A percentile compares a stretch with the other conserved stretches of the same genome.
phyloP scores from a whole-genome alignment of 2,329 filamentous ascomycete species.

The Botrytis fragariae region DNA sequence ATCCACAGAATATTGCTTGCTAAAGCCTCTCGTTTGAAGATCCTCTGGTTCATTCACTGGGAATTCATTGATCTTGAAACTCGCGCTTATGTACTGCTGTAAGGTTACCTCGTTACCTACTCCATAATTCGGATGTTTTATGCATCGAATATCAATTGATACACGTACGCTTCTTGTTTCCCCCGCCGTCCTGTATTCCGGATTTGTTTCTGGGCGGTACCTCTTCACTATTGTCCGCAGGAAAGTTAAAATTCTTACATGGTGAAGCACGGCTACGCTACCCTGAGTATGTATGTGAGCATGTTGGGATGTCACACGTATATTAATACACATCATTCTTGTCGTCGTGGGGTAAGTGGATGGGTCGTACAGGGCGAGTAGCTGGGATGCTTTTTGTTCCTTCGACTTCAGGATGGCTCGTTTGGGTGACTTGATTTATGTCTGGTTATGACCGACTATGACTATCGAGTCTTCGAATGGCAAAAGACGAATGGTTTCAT shows the following conservation, averaged over 20 bases:
- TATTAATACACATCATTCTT: constrained; percentile 1
- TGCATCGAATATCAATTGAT: constrained; percentile 2
- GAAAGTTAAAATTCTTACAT: not conserved
- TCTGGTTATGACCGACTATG: not conserved
- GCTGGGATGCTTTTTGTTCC: constrained; percentile 5
- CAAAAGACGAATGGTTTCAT: not conserved
- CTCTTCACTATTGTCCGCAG: not conserved
- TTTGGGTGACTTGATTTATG: not conserved
- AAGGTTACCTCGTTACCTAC: not conserved
- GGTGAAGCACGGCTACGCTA: not conserved
- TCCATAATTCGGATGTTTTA: constrained; percentile 3
- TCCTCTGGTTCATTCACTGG: not conserved
- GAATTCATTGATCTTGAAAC: constrained; percentile 13
- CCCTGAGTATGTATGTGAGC: not conserved
- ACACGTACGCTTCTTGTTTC: not conserved
- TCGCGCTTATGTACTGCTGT: constrained; percentile 12
- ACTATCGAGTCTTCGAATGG: not conserved
- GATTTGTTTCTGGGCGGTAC: not conserved
- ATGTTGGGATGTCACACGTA: constrained; percentile 2
- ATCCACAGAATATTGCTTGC: not conserved
- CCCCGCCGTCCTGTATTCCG: not conserved
- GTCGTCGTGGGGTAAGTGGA: constrained; percentile 16
- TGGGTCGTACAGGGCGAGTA: constrained; percentile 15
- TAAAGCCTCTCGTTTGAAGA: not conserved
- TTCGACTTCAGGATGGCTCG: not conserved